These are phyloP conservation scores for Chrysochromulina parva DNA, from an alignment of 78 protist genomes.

Conservation along the genomic window DNA sequence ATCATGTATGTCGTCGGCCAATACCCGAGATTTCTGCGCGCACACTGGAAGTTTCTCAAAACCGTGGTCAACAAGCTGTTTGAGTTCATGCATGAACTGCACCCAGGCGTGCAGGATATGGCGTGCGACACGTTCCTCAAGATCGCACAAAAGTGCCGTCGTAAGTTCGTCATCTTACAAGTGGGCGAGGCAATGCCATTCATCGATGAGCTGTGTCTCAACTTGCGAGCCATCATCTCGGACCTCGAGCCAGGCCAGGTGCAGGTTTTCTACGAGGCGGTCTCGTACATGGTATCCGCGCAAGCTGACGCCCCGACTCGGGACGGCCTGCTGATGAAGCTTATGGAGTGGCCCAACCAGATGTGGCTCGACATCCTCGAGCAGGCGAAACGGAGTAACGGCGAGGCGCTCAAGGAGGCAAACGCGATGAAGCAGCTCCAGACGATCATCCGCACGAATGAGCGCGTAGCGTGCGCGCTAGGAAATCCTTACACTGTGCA, in stretches of 20 bases:
- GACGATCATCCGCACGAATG: conserved; percentile 80
- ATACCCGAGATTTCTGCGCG: conserved; percentile 97
- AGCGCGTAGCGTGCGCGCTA: conserved; percentile 68
- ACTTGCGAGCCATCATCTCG: conserved; percentile 54
- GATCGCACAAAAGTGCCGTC: conserved; percentile 90
- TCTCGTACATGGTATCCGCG: conserved; percentile 87
- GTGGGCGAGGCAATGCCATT: conserved; percentile 72
- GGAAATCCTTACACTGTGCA: conserved; percentile 82
- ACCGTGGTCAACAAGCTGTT: conserved; percentile 90
- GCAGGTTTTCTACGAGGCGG: conserved; percentile 94
- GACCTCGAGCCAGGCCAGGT: conserved; percentile 71
- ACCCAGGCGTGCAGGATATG: conserved; percentile 99
- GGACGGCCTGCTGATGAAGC: conserved; percentile 60
- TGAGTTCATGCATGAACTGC: conserved; percentile 98
- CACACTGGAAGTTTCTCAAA: conserved; percentile 96
- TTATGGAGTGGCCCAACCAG: conserved; percentile 88
- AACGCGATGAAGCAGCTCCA: conserved; percentile 43
- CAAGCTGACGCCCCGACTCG: conserved; percentile 47
- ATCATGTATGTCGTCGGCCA: conserved; percentile 99
- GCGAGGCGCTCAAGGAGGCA: neutral
- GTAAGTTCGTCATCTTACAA: conserved; percentile 83
- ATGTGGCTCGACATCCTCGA: conserved; percentile 72
- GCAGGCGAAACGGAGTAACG: conserved; percentile 16
- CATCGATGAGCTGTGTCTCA: conserved; percentile 79
- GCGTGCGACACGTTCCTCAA: conserved; percentile 99